Conservation (phyloP, 371 early-diverging fungal genomes). For the Phascolomyces articulosus region DNA sequence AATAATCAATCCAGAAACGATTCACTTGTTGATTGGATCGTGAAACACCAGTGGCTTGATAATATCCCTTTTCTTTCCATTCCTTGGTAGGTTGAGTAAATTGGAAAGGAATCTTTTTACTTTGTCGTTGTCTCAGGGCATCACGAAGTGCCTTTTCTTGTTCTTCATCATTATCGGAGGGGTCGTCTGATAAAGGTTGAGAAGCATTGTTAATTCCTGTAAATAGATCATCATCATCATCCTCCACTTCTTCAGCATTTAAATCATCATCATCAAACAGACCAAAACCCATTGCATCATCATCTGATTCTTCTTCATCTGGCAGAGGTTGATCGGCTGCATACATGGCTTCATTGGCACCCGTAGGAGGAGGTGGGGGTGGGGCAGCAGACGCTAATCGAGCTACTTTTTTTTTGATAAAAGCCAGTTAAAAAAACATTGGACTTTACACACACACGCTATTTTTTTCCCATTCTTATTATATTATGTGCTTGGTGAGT, state of each 20-base stretch:
- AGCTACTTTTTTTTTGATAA: background rate
- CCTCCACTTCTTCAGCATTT: conserved; percentile 16
- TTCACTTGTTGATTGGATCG: conserved; percentile 31
- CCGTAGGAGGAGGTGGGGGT: no score
- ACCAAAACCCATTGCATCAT: conserved; percentile 2
- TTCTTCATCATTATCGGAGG: conserved; percentile 3
- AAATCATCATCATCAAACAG: conserved; percentile 3
- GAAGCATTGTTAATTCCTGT: no score
- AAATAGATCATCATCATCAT: conserved; percentile 13
- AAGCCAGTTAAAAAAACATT: no score
- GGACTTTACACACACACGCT: background rate
- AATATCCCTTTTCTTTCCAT: conserved; percentile 34
- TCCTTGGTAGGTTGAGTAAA: conserved; percentile 33
- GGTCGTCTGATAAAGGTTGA: no score
- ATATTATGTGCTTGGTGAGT: no score
- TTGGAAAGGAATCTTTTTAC: conserved; percentile 22
- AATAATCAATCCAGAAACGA: conserved; percentile 59
- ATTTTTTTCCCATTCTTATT: no score
- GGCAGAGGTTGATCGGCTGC: no score
- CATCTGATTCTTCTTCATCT: background rate
- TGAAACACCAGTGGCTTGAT: background rate
- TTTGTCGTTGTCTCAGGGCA: conserved; percentile 14
- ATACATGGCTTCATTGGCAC: no score
- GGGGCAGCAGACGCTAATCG: no score
- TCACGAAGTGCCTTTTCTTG: conserved; percentile 22